Evolutionary conservation across 2,329 filamentous ascomycete species (phyloP), one percentile per base, ranked within the genome.

Genomic region (Penicillium psychrosexuale): DNA sequence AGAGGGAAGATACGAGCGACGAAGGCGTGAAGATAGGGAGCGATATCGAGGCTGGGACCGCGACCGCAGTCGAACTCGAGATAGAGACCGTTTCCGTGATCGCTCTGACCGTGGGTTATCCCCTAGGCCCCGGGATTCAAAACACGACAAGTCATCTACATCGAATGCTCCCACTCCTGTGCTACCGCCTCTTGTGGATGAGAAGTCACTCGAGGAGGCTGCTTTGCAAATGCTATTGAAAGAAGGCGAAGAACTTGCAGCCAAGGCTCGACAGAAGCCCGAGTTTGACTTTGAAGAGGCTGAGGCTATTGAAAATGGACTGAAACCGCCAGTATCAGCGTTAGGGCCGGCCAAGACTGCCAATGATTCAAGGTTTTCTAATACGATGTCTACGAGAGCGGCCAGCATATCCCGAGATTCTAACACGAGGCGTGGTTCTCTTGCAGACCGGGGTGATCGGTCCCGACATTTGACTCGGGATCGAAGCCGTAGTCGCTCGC

Each of bases 161-260:
- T 67, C 70, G 3, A 73, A 73, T 57, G 67, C 70, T 30, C 65
- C 69, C 4, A 69, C 69, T 3, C 66, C 66, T n/a, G 63, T 68
- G 3, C 59, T 64, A 39, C 53, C 57, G 28, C 52, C 62, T 3
- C 70, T 71, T 9, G 76, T 82, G 46, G 76, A 78, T 53, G 80
- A 83, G 55, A 82, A 83, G 66, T 76, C 79, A 17, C 66, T 84
- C 43, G 82, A 84, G 62, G 78, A 81, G 58, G 75, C 79, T 36
- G 82, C 82, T 11, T 70, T 84, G 49, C 76, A 82, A 54, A 66
- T 80, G 57, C 72, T 84, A 11, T 63, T 84, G 22, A 77, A 75
- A 60, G 82, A 84, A 67, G 80, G 81, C 45, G 77, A 82, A 61
- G 76, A 80, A 59, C 73, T 81, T 57, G 78, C 80, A 8, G 80